These are phyloP conservation scores for Allantophomopsis lycopodina DNA, from an alignment of 2,329 filamentous ascomycete species.

Conservation along the genomic window DNA sequence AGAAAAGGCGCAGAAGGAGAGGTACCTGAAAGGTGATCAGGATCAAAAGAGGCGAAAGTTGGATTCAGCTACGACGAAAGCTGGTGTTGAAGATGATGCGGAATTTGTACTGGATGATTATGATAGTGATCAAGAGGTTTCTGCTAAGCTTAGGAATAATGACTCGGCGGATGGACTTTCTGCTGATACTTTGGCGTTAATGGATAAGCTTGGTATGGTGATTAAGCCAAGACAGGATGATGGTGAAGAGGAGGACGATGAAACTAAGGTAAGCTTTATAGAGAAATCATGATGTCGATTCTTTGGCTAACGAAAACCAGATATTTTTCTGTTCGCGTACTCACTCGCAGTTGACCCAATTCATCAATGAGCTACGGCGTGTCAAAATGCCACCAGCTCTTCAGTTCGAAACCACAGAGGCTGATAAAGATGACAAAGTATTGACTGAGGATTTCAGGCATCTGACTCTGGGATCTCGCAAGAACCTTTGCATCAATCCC, in stretches of 20 bases:
- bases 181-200: constrained; percentile 44
- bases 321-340: constrained; percentile 64
- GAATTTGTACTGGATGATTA: constrained; percentile 56
- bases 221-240: constrained; percentile 21
- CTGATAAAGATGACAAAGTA: constrained; percentile 13
- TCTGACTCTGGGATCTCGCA: constrained; percentile 54
- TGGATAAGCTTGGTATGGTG: constrained; percentile 37
- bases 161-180: constrained; percentile 33
- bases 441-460: constrained; percentile 46
- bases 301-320: constrained; percentile 10
- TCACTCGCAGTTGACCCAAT: constrained; percentile 60
- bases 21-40: constrained; percentile 27
- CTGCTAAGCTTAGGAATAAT: constrained; percentile 12
- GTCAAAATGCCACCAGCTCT: constrained; percentile 49
- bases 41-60: constrained; percentile 30
- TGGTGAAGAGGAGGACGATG: constrained; percentile 35
- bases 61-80: constrained; percentile 4
- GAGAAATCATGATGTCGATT: neutral
- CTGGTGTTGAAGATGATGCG: constrained; percentile 28
- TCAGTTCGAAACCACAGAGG: constrained; percentile 17
- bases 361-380: constrained; percentile 51
- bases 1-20: constrained; percentile 37
- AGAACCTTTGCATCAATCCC: constrained; percentile 74
- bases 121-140: constrained; percentile 42
- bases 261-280: constrained; percentile 30